These are phyloP conservation scores for Theileria annulata DNA, from an alignment of 169 alveolate genomes.

Conservation along the genomic window DNA sequence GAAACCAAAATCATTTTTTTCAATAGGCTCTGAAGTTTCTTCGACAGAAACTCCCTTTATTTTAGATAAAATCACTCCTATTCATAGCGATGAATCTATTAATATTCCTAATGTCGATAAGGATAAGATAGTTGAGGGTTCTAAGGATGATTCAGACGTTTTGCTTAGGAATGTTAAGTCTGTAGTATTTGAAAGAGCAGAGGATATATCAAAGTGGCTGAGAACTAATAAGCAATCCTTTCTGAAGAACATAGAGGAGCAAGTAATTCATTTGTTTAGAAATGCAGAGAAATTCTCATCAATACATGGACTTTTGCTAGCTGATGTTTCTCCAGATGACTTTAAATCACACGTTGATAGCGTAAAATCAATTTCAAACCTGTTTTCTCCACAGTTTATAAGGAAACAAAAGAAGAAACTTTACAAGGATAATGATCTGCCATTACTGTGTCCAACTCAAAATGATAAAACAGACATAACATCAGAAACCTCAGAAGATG, in stretches of 20 bases:
- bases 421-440: conserved; percentile 70
- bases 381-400: conserved; percentile 67
- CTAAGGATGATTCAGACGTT: conserved; percentile 25
- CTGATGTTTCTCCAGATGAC: conserved; percentile 43
- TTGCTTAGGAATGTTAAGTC: conserved; percentile 27
- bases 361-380: conserved; percentile 34
- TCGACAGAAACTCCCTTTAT: not conserved
- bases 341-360: conserved; percentile 30
- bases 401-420: conserved; percentile 62
- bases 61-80: not conserved
- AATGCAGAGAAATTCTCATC: conserved; percentile 57
- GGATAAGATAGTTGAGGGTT: no score
- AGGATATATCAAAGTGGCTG: conserved; percentile 48
- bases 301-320: conserved; percentile 51
- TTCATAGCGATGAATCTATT: not conserved
- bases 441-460: conserved; percentile 38
- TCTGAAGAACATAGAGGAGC: conserved; percentile 30
- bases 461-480: not conserved
- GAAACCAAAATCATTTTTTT: not conserved
- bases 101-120: not conserved
- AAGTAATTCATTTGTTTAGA: conserved; percentile 30
- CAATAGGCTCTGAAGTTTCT: not conserved
- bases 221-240: conserved; percentile 43
- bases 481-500: not conserved
- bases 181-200: conserved; percentile 12